These are phyloP conservation scores for Detonula confervacea DNA, from an alignment of 352 stramenopile species.

Conservation along the genomic window DNA sequence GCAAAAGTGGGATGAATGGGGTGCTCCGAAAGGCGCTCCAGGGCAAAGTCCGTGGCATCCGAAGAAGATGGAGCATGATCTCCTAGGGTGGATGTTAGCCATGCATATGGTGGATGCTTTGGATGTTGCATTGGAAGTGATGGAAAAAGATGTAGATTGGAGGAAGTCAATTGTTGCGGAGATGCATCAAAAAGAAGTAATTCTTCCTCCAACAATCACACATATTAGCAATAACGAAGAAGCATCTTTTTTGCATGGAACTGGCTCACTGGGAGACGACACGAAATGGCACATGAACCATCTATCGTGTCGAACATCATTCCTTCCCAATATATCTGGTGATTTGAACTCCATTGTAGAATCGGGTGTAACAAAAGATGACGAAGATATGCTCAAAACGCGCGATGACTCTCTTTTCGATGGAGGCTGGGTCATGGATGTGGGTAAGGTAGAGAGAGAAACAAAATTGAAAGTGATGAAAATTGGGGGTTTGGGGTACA, in stretches of 20 bases:
- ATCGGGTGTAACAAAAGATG: conserved; percentile 46
- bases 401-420: conserved; percentile 69
- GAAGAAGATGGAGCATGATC: conserved; percentile 80
- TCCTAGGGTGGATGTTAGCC: conserved; percentile 77
- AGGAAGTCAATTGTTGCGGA: conserved; percentile 24
- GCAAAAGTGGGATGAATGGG: conserved; percentile 78
- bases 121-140: conserved; percentile 52
- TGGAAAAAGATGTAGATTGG: conserved; percentile 44
- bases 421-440: conserved; percentile 81
- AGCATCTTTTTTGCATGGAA: conserved; percentile 54
- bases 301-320: conserved; percentile 76
- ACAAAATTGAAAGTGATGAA: conserved; percentile 80
- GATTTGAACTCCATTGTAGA: conserved; percentile 43
- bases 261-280: conserved; percentile 17
- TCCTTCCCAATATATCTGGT: conserved; percentile 60
- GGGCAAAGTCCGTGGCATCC: conserved; percentile 76
- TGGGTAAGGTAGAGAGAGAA: conserved; percentile 74
- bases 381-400: conserved; percentile 69
- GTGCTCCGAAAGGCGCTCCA: conserved; percentile 52
- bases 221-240: conserved; percentile 26
- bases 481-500: conserved; percentile 80
- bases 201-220: conserved; percentile 44
- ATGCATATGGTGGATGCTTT: conserved; percentile 79
- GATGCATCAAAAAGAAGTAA: conserved; percentile 9
- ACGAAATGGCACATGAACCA: conserved; percentile 75